These are phyloP conservation scores for Alternaria gaisen DNA, from an alignment of 2,329 filamentous ascomycete genomes.

Conservation along the genomic window DNA sequence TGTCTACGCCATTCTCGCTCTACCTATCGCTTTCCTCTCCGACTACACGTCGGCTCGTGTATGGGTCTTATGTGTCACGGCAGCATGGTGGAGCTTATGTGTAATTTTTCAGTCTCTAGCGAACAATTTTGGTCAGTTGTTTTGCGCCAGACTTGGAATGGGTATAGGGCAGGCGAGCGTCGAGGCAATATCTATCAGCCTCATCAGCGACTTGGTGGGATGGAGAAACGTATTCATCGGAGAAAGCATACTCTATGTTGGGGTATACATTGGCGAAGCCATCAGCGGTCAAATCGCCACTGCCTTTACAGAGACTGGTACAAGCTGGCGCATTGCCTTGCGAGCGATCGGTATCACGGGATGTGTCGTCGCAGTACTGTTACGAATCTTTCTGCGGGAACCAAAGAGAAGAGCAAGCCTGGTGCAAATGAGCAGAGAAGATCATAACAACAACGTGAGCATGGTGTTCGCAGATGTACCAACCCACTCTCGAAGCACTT, in stretches of 20 bases:
- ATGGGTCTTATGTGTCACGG: constrained; percentile 1
- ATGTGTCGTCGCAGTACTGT: neutral
- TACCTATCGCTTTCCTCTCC: neutral
- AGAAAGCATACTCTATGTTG: constrained; percentile 2
- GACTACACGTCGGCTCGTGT: constrained; percentile 4
- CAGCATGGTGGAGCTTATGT: constrained; percentile 4
- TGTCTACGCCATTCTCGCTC: neutral
- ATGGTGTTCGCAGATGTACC: too few relatives aligned
- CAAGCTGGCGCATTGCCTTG: neutral
- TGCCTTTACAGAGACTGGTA: constrained; percentile 1
- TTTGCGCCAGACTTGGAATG: constrained; percentile 3
- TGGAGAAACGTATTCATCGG: constrained; percentile 2
- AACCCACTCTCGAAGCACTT: too few relatives aligned
- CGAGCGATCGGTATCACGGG: neutral
- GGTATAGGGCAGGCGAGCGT: constrained; percentile 1
- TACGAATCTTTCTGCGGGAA: neutral
- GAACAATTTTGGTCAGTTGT: neutral
- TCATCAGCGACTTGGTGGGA: constrained; percentile 2
- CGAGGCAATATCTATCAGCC: neutral
- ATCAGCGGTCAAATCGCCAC: constrained; percentile 3
- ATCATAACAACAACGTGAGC: neutral
- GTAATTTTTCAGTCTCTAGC: constrained; percentile 3
- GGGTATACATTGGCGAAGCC: constrained; percentile 4
- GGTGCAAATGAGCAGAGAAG: neutral
- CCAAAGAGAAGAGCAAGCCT: constrained; percentile 2